Percentiles rank a stretch among this genome's conserved stretches.
These are phyloP conservation scores for Penicillium paxilli DNA, from an alignment of 495 filamentous ascomycete species.

Conservation along the genomic window DNA sequence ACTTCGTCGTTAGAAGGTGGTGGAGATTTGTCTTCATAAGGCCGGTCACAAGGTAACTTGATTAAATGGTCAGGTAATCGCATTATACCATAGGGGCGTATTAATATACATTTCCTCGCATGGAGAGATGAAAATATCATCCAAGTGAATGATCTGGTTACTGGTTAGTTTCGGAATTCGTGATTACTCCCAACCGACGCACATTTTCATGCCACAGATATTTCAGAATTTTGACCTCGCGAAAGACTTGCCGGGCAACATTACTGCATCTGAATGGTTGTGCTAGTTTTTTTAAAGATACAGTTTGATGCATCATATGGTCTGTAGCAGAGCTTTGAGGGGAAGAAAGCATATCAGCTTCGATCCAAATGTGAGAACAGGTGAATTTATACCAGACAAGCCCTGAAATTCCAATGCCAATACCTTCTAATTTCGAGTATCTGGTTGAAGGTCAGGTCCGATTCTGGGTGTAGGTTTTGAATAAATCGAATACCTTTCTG, in stretches of 20 bases:
- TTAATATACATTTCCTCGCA: slow-evolving; percentile 81
- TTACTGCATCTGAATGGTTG: slow-evolving; percentile 93
- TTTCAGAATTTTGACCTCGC: slow-evolving; percentile 87
- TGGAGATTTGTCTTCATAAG: slow-evolving; percentile 88
- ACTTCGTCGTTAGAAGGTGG: slow-evolving; percentile 78
- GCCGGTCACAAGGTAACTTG: slow-evolving; percentile 88
- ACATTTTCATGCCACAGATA: slow-evolving; percentile 91
- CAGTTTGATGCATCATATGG: slow-evolving; percentile 79
- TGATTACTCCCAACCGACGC: slow-evolving; percentile 2
- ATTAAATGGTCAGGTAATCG: not conserved
- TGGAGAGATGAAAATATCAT: slow-evolving; percentile 93
- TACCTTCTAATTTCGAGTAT: no score
- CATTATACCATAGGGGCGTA: no score
- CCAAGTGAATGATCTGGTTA: slow-evolving; percentile 78
- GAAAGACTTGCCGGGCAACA: slow-evolving; percentile 84
- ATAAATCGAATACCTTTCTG: no score
- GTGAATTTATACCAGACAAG: slow-evolving; percentile 73
- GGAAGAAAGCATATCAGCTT: slow-evolving; percentile 1
- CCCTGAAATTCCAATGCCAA: slow-evolving; percentile 91
- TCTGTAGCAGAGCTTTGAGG: slow-evolving; percentile 92
- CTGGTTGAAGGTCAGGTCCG: no score
- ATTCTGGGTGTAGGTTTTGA: no score
- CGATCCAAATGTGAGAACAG: not conserved
- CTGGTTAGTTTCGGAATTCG: slow-evolving; percentile 9
- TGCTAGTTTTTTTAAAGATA: slow-evolving; percentile 96